Evolutionary conservation across 106 monocot species (phyloP).

Genomic region (Allium sativum): DNA sequence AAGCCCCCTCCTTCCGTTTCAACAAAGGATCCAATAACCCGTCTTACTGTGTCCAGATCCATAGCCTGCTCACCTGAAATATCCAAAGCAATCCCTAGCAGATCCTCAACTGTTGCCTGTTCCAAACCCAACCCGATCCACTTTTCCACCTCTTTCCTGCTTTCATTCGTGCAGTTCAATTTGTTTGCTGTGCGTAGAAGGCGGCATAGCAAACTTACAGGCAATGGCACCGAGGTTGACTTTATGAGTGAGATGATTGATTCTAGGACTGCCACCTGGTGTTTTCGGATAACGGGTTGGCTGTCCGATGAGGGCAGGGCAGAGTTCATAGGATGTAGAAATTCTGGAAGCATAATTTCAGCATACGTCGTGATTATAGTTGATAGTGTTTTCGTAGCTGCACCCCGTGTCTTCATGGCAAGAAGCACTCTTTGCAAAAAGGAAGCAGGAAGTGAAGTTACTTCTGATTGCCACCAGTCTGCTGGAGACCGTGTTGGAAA

Average conservation of each 20-base stretch:
- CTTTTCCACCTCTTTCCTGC: conserved; percentile 39
- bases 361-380: conserved; percentile 31
- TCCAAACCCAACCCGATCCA: conserved; percentile 40
- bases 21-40: conserved; percentile 41
- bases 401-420: conserved; percentile 37
- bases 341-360: conserved; percentile 35
- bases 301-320: conserved; percentile 3
- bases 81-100: conserved; percentile 48
- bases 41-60: conserved; percentile 48
- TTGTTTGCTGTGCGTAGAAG: conserved; percentile 55
- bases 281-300: neutral
- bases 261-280: conserved; percentile 23
- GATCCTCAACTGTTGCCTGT: conserved; percentile 33
- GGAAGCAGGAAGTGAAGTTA: conserved; percentile 27
- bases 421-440: conserved; percentile 36
- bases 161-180: conserved; percentile 19
- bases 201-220: conserved; percentile 56
- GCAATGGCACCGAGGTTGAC: conserved; percentile 18
- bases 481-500: conserved; percentile 48
- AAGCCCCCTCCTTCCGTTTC: conserved; percentile 30
- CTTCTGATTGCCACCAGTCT: conserved; percentile 70
- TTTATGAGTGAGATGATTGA: conserved; percentile 33
- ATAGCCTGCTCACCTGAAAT: conserved; percentile 32
- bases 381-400: conserved; percentile 28
- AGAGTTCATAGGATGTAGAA: conserved; percentile 24